Base-by-base conservation (phyloP, 495 filamentous ascomycete genomes). In the Schizothecium vesticola region DNA sequence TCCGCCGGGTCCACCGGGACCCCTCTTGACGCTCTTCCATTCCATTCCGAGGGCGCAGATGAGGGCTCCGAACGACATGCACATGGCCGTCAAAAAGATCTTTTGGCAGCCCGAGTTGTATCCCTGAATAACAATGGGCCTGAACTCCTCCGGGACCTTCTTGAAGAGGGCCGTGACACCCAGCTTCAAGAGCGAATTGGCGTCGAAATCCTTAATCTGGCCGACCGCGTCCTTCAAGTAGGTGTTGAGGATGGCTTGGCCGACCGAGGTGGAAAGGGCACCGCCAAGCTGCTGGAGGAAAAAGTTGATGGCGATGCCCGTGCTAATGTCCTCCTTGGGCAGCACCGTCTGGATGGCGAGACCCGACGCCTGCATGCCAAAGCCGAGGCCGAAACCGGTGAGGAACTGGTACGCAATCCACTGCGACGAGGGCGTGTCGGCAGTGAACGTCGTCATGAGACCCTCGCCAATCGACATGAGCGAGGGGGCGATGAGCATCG, bases 361-460 rank as follows among this genome's bases (percentile, higher is more conserved):
- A 24, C 81, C 81, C 0, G 86, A 77, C 59, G 88, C 86, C 74
- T 93, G 91, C 84, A 92, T 86, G n/a, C 90, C 90, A 10, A 86
- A 78, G 0, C 91, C 92, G 7, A 92, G 73, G 8, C 91, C 92
- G 12, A 90, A 82, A 36, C 92, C 92, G 61, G 83, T 85, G n/a
- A 93, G 67, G 64, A 91, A 81, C 72, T 93, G 90, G 74, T 86
- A 92, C 12, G 86, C 88, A 63, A 92, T 89, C 90, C 91, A 94
- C 55, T 85, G 81, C 4, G 81, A 68, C 12, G 83, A 78, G 16
- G 75, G 72, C 8, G 86, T 86, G 65, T 84, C 74, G 0, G 82
- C 76, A 33, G 81, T 81, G 70, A 92, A 86, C 0, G 90, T 92
- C 12, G 83, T 87, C 67, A 93, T 79, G 11, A 94, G 80, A 5